Conservation (phyloP, 1,284 basidiomycete species). For the Ustilago loliicola region DNA sequence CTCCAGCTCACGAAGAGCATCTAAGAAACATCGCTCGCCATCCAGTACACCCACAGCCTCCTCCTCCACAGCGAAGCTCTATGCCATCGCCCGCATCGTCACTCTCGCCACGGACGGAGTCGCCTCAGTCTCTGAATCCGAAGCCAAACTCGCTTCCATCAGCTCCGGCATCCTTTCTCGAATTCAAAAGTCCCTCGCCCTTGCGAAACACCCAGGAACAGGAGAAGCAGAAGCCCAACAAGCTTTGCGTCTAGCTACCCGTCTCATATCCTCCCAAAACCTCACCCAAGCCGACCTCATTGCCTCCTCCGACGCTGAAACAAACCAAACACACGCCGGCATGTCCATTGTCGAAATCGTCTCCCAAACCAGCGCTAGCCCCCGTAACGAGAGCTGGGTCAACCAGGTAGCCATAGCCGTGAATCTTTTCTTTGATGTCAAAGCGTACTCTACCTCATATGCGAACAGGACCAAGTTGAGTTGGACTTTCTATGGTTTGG, state of each 20-base stretch:
- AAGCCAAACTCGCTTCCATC: slow-evolving; percentile 39
- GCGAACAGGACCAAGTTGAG: slow-evolving; percentile 37
- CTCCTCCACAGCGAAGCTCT: slow-evolving; percentile 25
- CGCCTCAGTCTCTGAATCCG: slow-evolving; percentile 19
- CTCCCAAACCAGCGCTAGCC: slow-evolving; percentile 33
- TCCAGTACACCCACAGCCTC: slow-evolving; percentile 3
- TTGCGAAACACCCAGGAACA: slow-evolving; percentile 52
- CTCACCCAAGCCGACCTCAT: slow-evolving; percentile 56
- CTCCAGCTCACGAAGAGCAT: neutral
- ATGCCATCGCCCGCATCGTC: slow-evolving; percentile 39
- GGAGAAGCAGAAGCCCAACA: slow-evolving; percentile 56
- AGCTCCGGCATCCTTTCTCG: slow-evolving; percentile 47
- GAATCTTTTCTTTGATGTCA: slow-evolving; percentile 54
- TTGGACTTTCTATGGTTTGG: slow-evolving; percentile 58
- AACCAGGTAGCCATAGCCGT: slow-evolving; percentile 49
- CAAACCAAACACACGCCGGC: slow-evolving; percentile 39
- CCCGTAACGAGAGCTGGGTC: slow-evolving; percentile 51
- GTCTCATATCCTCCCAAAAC: slow-evolving; percentile 53
- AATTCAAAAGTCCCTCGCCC: slow-evolving; percentile 51
- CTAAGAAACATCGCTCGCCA: neutral
- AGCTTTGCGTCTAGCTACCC: slow-evolving; percentile 46
- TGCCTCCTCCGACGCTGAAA: slow-evolving; percentile 28
- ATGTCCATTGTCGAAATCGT: slow-evolving; percentile 51
- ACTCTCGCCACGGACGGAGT: slow-evolving; percentile 46
- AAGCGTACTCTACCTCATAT: slow-evolving; percentile 47